Evolutionary conservation across 2,329 filamentous ascomycete species (phyloP).

Genomic region (Ophiostoma sp.): DNA sequence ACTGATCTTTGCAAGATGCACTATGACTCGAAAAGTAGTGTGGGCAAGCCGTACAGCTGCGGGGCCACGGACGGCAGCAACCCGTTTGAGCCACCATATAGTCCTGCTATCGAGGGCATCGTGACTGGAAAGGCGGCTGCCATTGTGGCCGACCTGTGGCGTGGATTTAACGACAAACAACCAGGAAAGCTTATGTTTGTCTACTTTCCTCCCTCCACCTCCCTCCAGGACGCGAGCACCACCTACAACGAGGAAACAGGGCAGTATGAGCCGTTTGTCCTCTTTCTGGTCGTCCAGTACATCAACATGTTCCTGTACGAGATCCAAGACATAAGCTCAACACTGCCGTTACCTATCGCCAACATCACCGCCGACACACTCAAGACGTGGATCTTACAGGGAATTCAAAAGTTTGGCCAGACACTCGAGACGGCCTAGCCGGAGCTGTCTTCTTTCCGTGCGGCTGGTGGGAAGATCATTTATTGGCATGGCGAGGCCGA

Average conservation of each 20-base stretch:
- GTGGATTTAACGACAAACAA: background rate
- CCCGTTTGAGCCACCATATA: background rate
- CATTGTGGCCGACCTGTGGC: background rate
- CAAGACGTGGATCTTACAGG: background rate
- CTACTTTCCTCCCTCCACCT: background rate
- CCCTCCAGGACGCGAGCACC: background rate
- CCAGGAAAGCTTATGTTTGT: background rate
- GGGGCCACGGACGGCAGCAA: background rate
- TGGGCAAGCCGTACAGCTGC: background rate
- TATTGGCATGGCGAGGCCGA: background rate
- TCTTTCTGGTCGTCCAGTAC: background rate
- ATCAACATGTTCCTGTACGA: conserved; percentile 1
- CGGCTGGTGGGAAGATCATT: background rate
- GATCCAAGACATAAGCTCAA: background rate
- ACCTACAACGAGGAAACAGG: background rate
- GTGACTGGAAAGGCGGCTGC: background rate
- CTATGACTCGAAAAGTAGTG: background rate
- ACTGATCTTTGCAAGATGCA: background rate
- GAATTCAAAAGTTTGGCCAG: background rate
- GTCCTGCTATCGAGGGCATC: background rate
- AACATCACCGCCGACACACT: background rate
- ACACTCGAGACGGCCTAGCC: background rate
- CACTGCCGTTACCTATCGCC: background rate
- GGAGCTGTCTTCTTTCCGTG: background rate
- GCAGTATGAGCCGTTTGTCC: background rate